phyloP scores from a whole-genome alignment of 2,329 filamentous ascomycete species.

The Sclerotinia trifoliorum region DNA sequence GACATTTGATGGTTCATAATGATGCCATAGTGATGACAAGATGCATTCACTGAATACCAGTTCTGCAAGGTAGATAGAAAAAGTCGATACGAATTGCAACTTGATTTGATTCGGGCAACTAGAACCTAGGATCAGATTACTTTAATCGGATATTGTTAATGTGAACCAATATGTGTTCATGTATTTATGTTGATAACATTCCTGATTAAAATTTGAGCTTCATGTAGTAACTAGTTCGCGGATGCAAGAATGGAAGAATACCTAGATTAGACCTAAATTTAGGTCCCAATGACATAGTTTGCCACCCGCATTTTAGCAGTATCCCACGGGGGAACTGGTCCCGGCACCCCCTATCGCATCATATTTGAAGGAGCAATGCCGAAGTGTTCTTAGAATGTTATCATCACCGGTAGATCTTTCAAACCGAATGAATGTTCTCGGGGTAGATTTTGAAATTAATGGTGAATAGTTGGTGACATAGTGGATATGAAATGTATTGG shows the following conservation, averaged over 20 bases:
- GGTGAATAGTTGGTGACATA: neutral
- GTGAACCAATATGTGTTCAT: neutral
- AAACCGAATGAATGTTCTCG: neutral
- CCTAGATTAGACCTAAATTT: neutral
- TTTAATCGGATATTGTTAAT: neutral
- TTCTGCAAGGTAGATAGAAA: neutral
- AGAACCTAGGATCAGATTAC: neutral
- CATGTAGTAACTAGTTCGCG: neutral
- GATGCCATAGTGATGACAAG: neutral
- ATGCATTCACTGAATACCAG: neutral
- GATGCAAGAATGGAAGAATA: neutral
- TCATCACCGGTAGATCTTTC: neutral
- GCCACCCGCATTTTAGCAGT: neutral
- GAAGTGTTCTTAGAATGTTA: neutral
- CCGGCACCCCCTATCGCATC: neutral
- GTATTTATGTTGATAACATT: neutral
- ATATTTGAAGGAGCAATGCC: neutral
- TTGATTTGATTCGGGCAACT: neutral
- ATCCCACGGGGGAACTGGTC: neutral
- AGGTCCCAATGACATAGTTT: slow-evolving; percentile 12
- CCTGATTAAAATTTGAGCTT: neutral
- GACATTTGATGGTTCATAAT: neutral
- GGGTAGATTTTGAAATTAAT: neutral
- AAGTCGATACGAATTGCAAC: neutral
- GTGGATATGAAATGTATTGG: neutral